Conservation (phyloP, 78 protist genomes). For the Anaeramoeba ignava region DNA sequence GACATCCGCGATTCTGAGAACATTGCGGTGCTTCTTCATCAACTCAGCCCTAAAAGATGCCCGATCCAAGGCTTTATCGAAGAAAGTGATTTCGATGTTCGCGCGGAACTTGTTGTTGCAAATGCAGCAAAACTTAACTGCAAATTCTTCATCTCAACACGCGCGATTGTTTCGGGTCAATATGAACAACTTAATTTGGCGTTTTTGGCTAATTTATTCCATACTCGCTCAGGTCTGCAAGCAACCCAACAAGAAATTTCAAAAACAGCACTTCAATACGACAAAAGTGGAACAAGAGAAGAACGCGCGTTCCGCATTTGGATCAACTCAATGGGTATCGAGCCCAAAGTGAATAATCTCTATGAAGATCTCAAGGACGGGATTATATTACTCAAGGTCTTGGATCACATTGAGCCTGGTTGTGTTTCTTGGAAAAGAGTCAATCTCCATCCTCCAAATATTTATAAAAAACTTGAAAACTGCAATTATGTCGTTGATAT, state of each 20-base stretch:
- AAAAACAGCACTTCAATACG: constrained; percentile 8
- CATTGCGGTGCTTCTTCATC: constrained; percentile 72
- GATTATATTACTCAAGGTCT: constrained; percentile 30
- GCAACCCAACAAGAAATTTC: constrained; percentile 14
- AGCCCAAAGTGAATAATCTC: constrained; percentile 24
- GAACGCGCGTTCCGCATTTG: constrained; percentile 63
- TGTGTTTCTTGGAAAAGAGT: constrained; percentile 33
- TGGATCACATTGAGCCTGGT: constrained; percentile 50
- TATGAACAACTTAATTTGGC: constrained; percentile 71
- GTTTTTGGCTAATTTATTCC: constrained; percentile 28
- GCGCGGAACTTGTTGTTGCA: constrained; percentile 62
- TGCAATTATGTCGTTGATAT: constrained; percentile 59
- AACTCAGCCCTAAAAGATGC: constrained; percentile 45
- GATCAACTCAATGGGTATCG: constrained; percentile 51
- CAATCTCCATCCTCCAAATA: constrained; percentile 27
- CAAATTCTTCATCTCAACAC: constrained; percentile 51
- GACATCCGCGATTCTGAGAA: constrained; percentile 61
- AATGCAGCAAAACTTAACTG: constrained; percentile 73
- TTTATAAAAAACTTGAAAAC: constrained; percentile 56
- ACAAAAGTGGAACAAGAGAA: constrained; percentile 52
- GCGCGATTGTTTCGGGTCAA: constrained; percentile 64
- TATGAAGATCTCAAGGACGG: constrained; percentile 49
- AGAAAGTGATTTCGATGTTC: constrained; percentile 26
- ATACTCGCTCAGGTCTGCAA: constrained; percentile 31
- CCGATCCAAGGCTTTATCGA: constrained; percentile 34